phyloP scores from a whole-genome alignment of 768 basidiomycete genomes.

The Suillus paluster region DNA sequence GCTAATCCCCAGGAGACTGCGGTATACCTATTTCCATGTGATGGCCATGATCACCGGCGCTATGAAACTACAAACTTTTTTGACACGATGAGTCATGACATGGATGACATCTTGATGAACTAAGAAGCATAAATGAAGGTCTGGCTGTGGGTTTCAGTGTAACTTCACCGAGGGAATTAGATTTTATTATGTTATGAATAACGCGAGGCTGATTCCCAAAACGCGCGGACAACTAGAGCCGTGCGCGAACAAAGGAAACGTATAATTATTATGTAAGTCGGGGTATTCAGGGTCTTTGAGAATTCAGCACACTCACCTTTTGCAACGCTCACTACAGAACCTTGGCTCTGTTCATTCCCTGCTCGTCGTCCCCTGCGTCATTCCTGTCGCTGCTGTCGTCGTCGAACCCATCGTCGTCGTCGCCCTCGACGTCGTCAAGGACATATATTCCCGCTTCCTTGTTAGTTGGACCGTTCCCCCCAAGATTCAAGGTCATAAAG shows the following conservation, averaged over 20 bases:
- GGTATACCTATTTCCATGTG: neutral
- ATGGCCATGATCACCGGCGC: neutral
- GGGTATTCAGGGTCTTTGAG: slow-evolving; percentile 36
- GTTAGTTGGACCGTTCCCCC: slow-evolving; percentile 25
- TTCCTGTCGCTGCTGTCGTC: slow-evolving; percentile 27
- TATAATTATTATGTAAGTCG: slow-evolving; percentile 26
- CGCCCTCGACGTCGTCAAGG: slow-evolving; percentile 25
- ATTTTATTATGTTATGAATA: slow-evolving; percentile 5
- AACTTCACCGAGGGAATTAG: slow-evolving; percentile 2
- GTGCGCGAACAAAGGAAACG: slow-evolving; percentile 6
- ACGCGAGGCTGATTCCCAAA: slow-evolving; percentile 7
- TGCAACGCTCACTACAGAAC: slow-evolving; percentile 38
- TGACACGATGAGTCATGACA: no score
- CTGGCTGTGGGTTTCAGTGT: no score
- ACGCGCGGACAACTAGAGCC: slow-evolving; percentile 5
- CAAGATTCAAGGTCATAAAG: slow-evolving; percentile 16
- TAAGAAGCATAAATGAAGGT: no score
- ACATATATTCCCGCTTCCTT: slow-evolving; percentile 27
- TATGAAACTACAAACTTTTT: no score
- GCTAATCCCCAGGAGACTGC: neutral
- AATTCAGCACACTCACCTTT: slow-evolving; percentile 37
- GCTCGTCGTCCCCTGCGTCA: slow-evolving; percentile 30
- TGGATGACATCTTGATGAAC: slow-evolving; percentile 1
- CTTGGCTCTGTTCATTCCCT: slow-evolving; percentile 34
- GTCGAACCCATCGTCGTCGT: slow-evolving; percentile 28